Base-by-base conservation (phyloP, 805 yeast genomes). In the Ogataea henricii region DNA sequence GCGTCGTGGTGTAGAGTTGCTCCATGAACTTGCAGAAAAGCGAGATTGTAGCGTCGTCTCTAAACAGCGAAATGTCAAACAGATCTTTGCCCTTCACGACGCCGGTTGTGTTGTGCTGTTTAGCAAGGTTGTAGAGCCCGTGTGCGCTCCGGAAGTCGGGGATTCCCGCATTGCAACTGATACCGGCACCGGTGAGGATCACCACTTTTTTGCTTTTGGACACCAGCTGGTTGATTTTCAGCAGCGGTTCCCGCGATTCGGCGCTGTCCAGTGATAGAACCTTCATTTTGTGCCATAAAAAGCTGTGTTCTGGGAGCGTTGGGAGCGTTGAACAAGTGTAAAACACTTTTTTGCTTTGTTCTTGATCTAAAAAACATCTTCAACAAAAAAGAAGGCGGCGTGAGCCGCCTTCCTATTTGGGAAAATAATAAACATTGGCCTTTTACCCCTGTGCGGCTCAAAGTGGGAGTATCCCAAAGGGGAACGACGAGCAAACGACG, bases 101-200 rank as follows among this genome's bases (percentile, higher is more conserved):
- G 1, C 91, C 86, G 56, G 79, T 77, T 53, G 38, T 30, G 27
- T 35, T 50, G 78, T 79, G 52, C 16, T 69, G 64, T 60, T 85
- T 88, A 26, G 85, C 87, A 67, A 82, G 63, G 50, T 85, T 82
- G 68, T 92, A 91, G 8, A 91, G 74, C 2, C 98, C 98, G 55
- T 85, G 80, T 8, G 83, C 72, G 3, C 96, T 87, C 47, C 98
- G 76, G 64, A 91, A 91, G 64, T 92, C 98, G 2, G 99, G 99
- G 40, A 92, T 94, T 0, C 99, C 98, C 1, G 98, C 97, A 63
- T 87, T 89, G 64, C 97, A 89, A 13, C 97, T 89, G 49, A 92
- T 89, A 0, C 99, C 99, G 2, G 99, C 99, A 6, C 99, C 98
- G 0, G 97, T 90, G 46, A 91, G 71, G 3, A 87, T 75, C 17